Evolutionary conservation across 2,329 filamentous ascomycete genomes (phyloP).

Genomic region (Aspergillus melleus): DNA sequence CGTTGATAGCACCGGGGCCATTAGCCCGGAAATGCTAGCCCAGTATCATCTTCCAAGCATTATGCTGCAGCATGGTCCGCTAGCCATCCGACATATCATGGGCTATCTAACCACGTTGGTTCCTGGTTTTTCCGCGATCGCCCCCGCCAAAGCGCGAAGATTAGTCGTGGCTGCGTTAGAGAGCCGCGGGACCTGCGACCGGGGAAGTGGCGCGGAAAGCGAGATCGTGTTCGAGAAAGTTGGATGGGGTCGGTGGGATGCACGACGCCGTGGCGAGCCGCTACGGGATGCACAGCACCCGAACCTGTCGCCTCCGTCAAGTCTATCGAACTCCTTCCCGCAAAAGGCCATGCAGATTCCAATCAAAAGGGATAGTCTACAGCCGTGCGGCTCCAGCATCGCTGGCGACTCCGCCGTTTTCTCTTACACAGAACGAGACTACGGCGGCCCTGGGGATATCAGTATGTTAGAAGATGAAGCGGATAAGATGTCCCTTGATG

Average conservation of each 20-base stretch:
- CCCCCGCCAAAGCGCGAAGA: conserved; percentile 84
- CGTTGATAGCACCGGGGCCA: conserved; percentile 74
- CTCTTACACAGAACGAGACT: conserved; percentile 66
- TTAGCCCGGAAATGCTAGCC: conserved; percentile 81
- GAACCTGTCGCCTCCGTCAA: conserved; percentile 52
- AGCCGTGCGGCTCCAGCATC: conserved; percentile 61
- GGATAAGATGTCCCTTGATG: conserved; percentile 91
- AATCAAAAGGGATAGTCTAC: conserved; percentile 33
- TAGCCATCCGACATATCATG: conserved; percentile 95
- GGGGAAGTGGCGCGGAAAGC: conserved; percentile 55
- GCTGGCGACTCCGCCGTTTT: conserved; percentile 72
- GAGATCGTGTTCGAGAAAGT: conserved; percentile 81
- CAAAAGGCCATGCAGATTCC: conserved; percentile 52
- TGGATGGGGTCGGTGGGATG: conserved; percentile 96
- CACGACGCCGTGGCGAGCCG: conserved; percentile 68
- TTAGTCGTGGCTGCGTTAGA: conserved; percentile 91
- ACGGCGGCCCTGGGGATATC: conserved; percentile 58
- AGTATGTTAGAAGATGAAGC: conserved; percentile 80
- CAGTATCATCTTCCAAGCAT: conserved; percentile 90
- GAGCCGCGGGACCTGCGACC: conserved; percentile 63
- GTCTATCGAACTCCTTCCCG: conserved; percentile 48
- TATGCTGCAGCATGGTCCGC: conserved; percentile 80
- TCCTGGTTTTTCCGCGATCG: conserved; percentile 86
- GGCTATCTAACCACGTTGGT: conserved; percentile 90
- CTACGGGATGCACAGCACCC: conserved; percentile 29